Conservation (phyloP, 83 land plant species). For the Larix sibirica region DNA sequence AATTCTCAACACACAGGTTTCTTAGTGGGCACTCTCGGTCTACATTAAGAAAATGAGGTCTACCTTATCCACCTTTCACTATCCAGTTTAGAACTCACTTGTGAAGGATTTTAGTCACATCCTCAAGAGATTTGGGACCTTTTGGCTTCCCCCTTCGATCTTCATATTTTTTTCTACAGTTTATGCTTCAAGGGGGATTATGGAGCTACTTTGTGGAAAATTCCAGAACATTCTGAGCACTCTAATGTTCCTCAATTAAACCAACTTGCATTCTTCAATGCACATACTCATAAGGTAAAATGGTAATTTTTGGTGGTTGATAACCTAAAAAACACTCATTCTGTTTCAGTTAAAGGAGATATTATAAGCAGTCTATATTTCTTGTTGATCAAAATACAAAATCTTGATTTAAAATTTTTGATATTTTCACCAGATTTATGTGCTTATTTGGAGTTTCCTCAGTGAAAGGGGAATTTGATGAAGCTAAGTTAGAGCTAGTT, state of each 20-base stretch:
- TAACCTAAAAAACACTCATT: too few species aligned
- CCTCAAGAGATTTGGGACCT: slow-evolving; percentile 96
- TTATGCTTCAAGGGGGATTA: slow-evolving; percentile 77
- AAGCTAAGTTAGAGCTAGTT: too few species aligned
- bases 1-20: too few species aligned
- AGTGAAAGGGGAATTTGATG: too few species aligned
- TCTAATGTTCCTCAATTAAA: slow-evolving; percentile 71
- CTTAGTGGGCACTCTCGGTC: too few species aligned
- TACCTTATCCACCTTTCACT: slow-evolving; percentile 75
- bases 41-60: slow-evolving; percentile 35
- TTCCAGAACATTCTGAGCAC: slow-evolving; percentile 79
- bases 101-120: slow-evolving; percentile 90
- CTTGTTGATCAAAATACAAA: too few species aligned
- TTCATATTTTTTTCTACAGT: slow-evolving; percentile 83
- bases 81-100: slow-evolving; percentile 66
- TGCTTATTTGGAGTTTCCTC: too few species aligned
- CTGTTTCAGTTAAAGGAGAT: too few species aligned
- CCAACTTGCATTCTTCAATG: slow-evolving; percentile 60
- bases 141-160: slow-evolving; percentile 83
- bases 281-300: slow-evolving; percentile 61
- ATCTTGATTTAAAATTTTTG: too few species aligned
- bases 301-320: slow-evolving; percentile 36
- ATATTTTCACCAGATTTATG: too few species aligned
- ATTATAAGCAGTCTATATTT: too few species aligned
- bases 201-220: slow-evolving; percentile 87